Percentiles rank a stretch among this genome's conserved stretches.
phyloP scores from a whole-genome alignment of 768 basidiomycete species.

The Trametes punicea region DNA sequence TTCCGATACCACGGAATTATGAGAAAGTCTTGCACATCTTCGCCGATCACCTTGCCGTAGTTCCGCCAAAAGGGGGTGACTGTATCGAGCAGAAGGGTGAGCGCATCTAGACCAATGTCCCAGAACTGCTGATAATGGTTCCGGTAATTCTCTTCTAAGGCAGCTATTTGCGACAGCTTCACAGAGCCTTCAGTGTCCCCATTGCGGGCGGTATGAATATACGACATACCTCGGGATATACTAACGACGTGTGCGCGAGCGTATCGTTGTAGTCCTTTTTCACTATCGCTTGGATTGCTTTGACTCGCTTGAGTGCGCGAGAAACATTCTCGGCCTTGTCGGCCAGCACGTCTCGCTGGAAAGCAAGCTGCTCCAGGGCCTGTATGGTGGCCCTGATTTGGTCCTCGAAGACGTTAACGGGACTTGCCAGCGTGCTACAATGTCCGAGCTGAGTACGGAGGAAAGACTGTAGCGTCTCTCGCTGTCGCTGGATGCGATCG shows the following conservation, averaged over 20 bases:
- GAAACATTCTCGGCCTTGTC: constrained; percentile 48
- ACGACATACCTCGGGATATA: constrained; percentile 67
- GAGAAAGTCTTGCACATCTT: constrained; percentile 76
- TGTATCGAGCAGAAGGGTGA: constrained; percentile 72
- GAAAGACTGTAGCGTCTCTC: constrained; percentile 34
- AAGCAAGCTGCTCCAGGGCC: constrained; percentile 49
- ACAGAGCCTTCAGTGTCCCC: neutral
- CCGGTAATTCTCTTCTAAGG: constrained; percentile 73
- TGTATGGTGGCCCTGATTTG: constrained; percentile 50
- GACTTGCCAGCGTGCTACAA: neutral
- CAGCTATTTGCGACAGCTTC: constrained; percentile 68
- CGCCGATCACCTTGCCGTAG: constrained; percentile 78
- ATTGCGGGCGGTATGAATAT: neutral
- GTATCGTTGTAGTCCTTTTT: constrained; percentile 67
- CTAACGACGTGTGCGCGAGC: constrained; percentile 63
- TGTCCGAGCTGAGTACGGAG: constrained; percentile 9
- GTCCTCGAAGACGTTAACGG: constrained; percentile 44
- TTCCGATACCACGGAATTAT: constrained; percentile 81
- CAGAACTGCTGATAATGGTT: constrained; percentile 79
- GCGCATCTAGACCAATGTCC: constrained; percentile 76
- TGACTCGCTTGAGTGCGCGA: constrained; percentile 49
- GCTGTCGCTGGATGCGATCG: constrained; percentile 57
- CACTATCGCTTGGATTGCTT: constrained; percentile 49
- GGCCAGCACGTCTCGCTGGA: constrained; percentile 42
- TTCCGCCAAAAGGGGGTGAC: constrained; percentile 80